Evolutionary conservation across 2,329 filamentous ascomycete species (phyloP).

Genomic region (Xylaria sp.): DNA sequence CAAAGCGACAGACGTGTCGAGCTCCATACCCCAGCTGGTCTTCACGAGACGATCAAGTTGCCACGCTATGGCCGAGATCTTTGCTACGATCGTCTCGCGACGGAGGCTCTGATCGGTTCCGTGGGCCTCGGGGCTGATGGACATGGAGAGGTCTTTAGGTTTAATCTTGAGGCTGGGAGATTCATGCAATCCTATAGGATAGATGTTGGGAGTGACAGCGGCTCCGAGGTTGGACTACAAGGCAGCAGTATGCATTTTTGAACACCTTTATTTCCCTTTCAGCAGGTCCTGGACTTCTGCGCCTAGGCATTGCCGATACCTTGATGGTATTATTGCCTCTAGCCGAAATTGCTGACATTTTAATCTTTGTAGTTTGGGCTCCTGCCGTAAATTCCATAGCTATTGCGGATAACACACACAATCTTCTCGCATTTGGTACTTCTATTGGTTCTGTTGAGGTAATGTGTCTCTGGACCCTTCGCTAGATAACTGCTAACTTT

Average conservation of each 20-base stretch:
- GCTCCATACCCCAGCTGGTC: slow-evolving; percentile 76
- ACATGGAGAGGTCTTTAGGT: slow-evolving; percentile 88
- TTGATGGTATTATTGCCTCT: not conserved
- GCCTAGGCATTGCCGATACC: not conserved
- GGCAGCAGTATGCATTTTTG: slow-evolving; percentile 68
- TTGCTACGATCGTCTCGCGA: slow-evolving; percentile 78
- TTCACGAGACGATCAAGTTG: slow-evolving; percentile 89
- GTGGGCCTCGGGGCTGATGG: slow-evolving; percentile 89
- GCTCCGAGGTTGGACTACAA: slow-evolving; percentile 78
- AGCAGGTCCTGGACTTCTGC: not conserved
- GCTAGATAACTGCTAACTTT: slow-evolving; percentile 14
- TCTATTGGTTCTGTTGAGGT: slow-evolving; percentile 90
- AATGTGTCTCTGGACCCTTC: not conserved
- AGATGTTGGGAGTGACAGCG: slow-evolving; percentile 87
- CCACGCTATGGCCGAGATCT: slow-evolving; percentile 82
- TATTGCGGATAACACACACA: slow-evolving; percentile 89
- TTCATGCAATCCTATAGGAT: slow-evolving; percentile 96
- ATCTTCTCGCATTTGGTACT: slow-evolving; percentile 91
- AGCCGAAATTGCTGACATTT: slow-evolving; percentile 10
- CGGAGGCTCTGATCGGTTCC: slow-evolving; percentile 87
- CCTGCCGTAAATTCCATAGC: slow-evolving; percentile 89
- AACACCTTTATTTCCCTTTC: not conserved
- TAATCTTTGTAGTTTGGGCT: slow-evolving; percentile 64
- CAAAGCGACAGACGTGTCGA: slow-evolving; percentile 92
- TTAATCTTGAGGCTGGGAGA: slow-evolving; percentile 90